Conservation (phyloP, 805 yeast species). For the Diddensiella transvaalensis region DNA sequence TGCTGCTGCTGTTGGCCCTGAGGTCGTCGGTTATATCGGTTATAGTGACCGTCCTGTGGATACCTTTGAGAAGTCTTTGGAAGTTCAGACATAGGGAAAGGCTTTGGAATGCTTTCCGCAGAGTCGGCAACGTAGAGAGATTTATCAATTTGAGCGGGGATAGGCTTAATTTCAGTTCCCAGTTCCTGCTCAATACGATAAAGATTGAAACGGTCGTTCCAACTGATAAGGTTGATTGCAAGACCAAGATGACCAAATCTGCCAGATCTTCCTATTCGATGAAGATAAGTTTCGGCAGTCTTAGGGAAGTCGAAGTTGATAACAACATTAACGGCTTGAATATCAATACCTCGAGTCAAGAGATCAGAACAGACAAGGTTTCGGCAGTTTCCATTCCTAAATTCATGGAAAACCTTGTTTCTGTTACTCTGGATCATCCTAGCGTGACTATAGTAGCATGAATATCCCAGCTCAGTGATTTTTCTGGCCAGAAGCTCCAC, state of each 20-base stretch:
- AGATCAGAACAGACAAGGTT: conserved; percentile 95
- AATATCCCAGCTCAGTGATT: conserved; percentile 92
- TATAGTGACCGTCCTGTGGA: conserved; percentile 17
- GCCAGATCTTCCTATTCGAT: conserved; percentile 98
- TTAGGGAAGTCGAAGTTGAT: conserved; percentile 98
- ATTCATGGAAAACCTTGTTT: conserved; percentile 97
- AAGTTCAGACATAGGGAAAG: conserved; percentile 68
- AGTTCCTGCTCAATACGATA: conserved; percentile 95
- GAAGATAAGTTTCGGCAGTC: conserved; percentile 94
- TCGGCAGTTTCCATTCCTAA: conserved; percentile 96
- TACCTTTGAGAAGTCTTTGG: conserved; percentile 26
- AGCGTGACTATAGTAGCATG: conserved; percentile 96
- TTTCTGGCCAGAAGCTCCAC: conserved; percentile 94
- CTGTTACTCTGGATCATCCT: conserved; percentile 96
- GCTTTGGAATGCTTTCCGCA: conserved; percentile 72
- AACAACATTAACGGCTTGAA: conserved; percentile 97
- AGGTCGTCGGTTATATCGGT: conserved; percentile 1
- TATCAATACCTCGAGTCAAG: conserved; percentile 96
- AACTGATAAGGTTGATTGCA: conserved; percentile 92
- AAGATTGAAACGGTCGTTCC: conserved; percentile 92
- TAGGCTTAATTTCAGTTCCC: conserved; percentile 95
- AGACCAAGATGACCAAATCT: conserved; percentile 98
- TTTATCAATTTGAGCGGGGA: conserved; percentile 90
- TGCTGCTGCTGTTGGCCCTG: conserved; percentile 13
- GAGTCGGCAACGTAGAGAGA: conserved; percentile 71